A percentile compares a stretch with the other conserved stretches of the same genome.
Conservation (phyloP, 2,329 filamentous ascomycete genomes). For the Paecilomyces variotii region DNA sequence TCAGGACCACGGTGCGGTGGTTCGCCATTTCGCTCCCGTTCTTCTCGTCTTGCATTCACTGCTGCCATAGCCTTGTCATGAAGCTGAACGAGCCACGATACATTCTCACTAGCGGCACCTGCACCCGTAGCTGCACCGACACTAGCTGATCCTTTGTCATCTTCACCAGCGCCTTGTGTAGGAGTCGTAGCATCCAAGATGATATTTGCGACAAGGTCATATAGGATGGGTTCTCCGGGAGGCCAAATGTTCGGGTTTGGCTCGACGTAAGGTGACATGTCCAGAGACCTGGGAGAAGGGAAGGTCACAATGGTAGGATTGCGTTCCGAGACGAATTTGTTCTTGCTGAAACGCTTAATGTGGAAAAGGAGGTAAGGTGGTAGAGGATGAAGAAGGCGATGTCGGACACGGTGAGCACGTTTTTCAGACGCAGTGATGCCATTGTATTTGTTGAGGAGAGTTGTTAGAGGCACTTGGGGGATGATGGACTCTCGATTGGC, state of each 20-base stretch:
- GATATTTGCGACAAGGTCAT: conserved; percentile 93
- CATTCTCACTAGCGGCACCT: conserved; percentile 82
- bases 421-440: conserved; percentile 81
- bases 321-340: conserved; percentile 92
- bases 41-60: conserved; percentile 25
- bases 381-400: conserved; percentile 80
- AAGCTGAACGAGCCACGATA: conserved; percentile 91
- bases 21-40: conserved; percentile 14
- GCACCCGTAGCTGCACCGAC: conserved; percentile 49
- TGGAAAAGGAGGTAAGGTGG: conserved; percentile 90
- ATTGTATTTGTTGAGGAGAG: conserved; percentile 87
- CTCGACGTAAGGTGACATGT: conserved; percentile 86
- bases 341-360: conserved; percentile 92
- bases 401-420: conserved; percentile 77
- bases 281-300: conserved; percentile 70
- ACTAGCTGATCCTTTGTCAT: conserved; percentile 29
- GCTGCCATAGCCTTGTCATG: conserved; percentile 58
- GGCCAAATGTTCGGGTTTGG: conserved; percentile 66
- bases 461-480: conserved; percentile 64
- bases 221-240: conserved; percentile 76
- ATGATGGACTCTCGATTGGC: conserved; percentile 94
- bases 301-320: conserved; percentile 99
- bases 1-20: conserved; percentile 51
- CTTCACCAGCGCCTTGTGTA: conserved; percentile 59
- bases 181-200: conserved; percentile 43